Base-by-base conservation (phyloP, 768 basidiomycete species). In the Coprinopsis sp. region DNA sequence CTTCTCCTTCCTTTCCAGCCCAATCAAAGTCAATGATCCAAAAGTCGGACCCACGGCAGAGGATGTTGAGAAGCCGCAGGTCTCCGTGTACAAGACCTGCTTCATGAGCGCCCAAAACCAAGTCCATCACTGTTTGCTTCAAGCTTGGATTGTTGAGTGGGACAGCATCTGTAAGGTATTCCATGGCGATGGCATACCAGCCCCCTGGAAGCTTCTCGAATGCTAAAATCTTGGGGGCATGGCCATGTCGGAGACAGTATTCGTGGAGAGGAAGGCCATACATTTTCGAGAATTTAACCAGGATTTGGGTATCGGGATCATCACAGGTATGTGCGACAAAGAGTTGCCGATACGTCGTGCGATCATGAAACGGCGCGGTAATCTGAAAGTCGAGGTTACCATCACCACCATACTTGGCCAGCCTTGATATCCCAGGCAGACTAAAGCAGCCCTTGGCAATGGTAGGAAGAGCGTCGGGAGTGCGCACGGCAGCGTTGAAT, bases 101-200 rank as follows among this genome's bases (percentile, higher is more conserved):
- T 6, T 21, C 21, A 3, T 31, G 38, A 38, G 28, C 23, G 5
- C 21, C 25, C 1, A 19, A 33, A 12, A 44, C 30, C 12, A 44
- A 19, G 5, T 12, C 10, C 19, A n/a, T 44, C 3, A 44, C n/a
- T 10, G n/a, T n/a, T 5, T 5, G 11, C 38, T 40, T 18, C 22
- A 23, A 24, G 7, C 22, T 21, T 13, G 29, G 3, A 18, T 14
- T 23, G 18, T 33, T 21, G 24, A 48, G 45, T 6, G 46, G 44
- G 14, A 33, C 16, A 2, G 43, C 47, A 36, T 36, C 33, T 19
- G 6, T 4, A 16, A 55, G 33, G 27, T 49, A 51, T 44, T 60
- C 53, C 59, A 60, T 57, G 11, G 53, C 59, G 14, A 58, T 47
- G 4, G 30, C 55, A 44, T 44, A 50, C 61, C 59, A 61, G 8